Evolutionary conservation across 2,329 filamentous ascomycete species (phyloP).

Genomic region (Periconia digitata): DNA sequence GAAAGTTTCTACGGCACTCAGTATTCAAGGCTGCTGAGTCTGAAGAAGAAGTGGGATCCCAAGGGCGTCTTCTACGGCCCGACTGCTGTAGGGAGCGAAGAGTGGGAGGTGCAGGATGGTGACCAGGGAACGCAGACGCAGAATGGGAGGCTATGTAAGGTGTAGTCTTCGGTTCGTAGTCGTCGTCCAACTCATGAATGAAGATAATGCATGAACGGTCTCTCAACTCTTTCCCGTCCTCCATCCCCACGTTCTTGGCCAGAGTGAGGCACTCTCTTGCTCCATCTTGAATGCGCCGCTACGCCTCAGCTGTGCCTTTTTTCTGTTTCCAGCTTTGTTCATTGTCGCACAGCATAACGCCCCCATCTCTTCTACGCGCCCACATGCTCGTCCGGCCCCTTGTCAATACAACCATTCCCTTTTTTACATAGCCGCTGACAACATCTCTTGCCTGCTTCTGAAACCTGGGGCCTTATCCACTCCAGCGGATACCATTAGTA

Average conservation of each 20-base stretch:
- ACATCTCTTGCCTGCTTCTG: background rate
- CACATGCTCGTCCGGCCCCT: background rate
- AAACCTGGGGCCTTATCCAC: background rate
- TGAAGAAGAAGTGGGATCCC: slow-evolving; percentile 32
- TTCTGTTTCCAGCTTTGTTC: background rate
- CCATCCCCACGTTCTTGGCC: background rate
- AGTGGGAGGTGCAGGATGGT: slow-evolving; percentile 24
- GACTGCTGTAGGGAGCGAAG: slow-evolving; percentile 26
- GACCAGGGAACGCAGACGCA: slow-evolving; percentile 22
- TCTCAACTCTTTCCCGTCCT: background rate
- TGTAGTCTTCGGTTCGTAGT: slow-evolving; percentile 27
- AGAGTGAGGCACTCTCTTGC: background rate
- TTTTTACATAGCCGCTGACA: background rate
- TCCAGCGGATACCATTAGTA: background rate
- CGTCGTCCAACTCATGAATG: background rate
- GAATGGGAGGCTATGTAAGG: slow-evolving; percentile 25
- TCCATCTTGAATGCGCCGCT: background rate
- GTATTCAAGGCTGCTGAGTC: slow-evolving; percentile 23
- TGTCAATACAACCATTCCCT: background rate
- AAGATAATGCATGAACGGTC: too few species aligned
- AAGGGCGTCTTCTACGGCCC: slow-evolving; percentile 28
- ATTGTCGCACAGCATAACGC: background rate
- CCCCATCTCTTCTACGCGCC: too few species aligned
- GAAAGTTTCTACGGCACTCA: slow-evolving; percentile 29
- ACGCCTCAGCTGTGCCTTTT: background rate